Percentiles rank a stretch among this genome's conserved stretches.
phyloP scores from a whole-genome alignment of 2,329 filamentous ascomycete genomes.

The Geosmithia morbida region DNA sequence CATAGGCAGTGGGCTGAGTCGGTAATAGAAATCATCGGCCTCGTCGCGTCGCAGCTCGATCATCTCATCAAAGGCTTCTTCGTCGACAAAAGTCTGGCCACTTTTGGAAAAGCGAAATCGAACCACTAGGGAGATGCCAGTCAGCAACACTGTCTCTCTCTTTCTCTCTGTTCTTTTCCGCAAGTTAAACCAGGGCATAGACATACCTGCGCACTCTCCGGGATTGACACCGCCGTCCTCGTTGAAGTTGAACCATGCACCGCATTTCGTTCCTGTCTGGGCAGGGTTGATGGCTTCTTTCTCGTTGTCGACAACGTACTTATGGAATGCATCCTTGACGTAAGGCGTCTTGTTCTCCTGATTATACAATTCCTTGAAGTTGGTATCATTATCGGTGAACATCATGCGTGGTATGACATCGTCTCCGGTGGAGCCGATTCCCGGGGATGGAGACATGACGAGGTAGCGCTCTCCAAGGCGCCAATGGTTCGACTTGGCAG shows the following conservation, averaged over 20 bases:
- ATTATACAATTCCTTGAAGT: slow-evolving; percentile 62
- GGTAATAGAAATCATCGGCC: slow-evolving; percentile 91
- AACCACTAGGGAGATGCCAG: slow-evolving; percentile 42
- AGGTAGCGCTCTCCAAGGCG: slow-evolving; percentile 73
- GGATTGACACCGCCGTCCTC: slow-evolving; percentile 77
- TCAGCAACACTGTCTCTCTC: slow-evolving; percentile 4
- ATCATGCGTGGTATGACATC: slow-evolving; percentile 77
- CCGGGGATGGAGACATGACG: slow-evolving; percentile 78
- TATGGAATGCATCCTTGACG: slow-evolving; percentile 92
- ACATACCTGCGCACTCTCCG: slow-evolving; percentile 74
- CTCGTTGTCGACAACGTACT: slow-evolving; percentile 70
- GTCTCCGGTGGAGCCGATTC: slow-evolving; percentile 60
- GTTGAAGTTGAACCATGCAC: slow-evolving; percentile 85
- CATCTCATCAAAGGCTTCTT: slow-evolving; percentile 83
- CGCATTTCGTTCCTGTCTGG: slow-evolving; percentile 71
- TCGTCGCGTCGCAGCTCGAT: slow-evolving; percentile 78
- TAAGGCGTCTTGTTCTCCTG: slow-evolving; percentile 69
- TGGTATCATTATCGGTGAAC: slow-evolving; percentile 95
- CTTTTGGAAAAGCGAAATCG: slow-evolving; percentile 77
- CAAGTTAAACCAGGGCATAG: slow-evolving; percentile 17
- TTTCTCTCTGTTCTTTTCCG: background rate
- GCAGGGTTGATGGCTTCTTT: slow-evolving; percentile 71
- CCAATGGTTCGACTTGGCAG: slow-evolving; percentile 64
- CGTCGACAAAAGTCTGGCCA: slow-evolving; percentile 67
- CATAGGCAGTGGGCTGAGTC: slow-evolving; percentile 87